A percentile compares a stretch with the other conserved stretches of the same genome.
Conservation (phyloP, 345 rosid species). For the Syzygium aqueum region DNA sequence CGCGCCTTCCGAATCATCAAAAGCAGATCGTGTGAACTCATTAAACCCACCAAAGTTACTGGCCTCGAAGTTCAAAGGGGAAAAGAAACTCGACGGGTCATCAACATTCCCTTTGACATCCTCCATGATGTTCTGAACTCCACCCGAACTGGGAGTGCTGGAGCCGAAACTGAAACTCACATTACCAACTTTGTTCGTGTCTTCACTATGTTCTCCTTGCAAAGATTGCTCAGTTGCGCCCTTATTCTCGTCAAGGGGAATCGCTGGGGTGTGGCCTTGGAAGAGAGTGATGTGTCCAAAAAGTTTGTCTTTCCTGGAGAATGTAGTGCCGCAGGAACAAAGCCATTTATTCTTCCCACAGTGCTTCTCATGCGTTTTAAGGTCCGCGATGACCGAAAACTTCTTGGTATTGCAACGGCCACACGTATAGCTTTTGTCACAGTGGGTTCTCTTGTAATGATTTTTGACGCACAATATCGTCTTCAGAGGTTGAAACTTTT, state of each 20-base stretch:
- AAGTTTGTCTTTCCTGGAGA: conserved; percentile 96
- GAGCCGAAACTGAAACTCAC: conserved; percentile 28
- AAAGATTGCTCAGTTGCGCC: conserved; percentile 26
- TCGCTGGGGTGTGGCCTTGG: conserved; percentile 98
- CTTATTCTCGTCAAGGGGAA: conserved; percentile 64
- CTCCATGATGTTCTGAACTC: conserved; percentile 30
- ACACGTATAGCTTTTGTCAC: conserved; percentile 87
- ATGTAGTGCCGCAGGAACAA: conserved; percentile 94
- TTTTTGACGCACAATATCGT: conserved; percentile 88
- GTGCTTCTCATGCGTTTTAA: conserved; percentile 97
- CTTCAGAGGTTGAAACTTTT: conserved; percentile 92
- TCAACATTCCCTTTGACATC: conserved; percentile 47
- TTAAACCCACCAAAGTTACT: conserved; percentile 74
- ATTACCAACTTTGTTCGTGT: conserved; percentile 22
- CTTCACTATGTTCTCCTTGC: conserved; percentile 28
- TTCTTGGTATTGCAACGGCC: conserved; percentile 93
- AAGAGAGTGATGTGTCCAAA: conserved; percentile 91
- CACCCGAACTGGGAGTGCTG: conserved; percentile 14
- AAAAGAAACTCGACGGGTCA: conserved; percentile 44
- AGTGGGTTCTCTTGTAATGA: conserved; percentile 94
- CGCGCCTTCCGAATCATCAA: conserved; percentile 74
- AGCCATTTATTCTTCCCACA: conserved; percentile 98
- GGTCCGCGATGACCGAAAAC: conserved; percentile 91
- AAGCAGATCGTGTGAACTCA: conserved; percentile 68
- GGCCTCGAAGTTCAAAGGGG: conserved; percentile 67